phyloP scores from a whole-genome alignment of 2,329 filamentous ascomycete species.

The Xylariaceae sp. region DNA sequence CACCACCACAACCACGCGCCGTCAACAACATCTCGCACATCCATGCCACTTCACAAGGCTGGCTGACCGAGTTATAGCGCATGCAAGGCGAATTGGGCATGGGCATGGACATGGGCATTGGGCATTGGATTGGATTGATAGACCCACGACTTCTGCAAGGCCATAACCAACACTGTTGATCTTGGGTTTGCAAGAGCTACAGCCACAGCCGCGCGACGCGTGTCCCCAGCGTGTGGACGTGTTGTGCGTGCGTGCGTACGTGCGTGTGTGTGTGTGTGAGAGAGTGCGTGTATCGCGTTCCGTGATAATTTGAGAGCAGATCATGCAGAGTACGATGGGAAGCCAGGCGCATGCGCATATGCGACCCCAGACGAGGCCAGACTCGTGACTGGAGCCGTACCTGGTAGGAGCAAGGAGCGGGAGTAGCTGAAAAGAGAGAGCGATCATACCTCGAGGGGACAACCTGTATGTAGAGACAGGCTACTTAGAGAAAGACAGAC shows the following conservation, averaged over 20 bases:
- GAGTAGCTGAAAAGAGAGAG: background rate
- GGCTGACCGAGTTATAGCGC: constrained; percentile 4
- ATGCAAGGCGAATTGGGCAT: constrained; percentile 3
- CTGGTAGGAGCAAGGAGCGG: background rate
- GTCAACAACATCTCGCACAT: background rate
- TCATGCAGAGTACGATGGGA: constrained; percentile 15
- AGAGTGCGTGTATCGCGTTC: constrained; percentile 9
- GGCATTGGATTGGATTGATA: constrained; percentile 6
- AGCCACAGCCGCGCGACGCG: constrained; percentile 4
- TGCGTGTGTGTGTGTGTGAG: constrained; percentile 3
- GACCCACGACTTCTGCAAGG: constrained; percentile 10
- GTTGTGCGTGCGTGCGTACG: background rate
- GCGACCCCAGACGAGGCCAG: constrained; percentile 14
- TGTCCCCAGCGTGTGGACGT: background rate
- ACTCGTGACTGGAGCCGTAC: constrained; percentile 1
- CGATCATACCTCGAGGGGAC: constrained; percentile 11
- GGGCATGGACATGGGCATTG: too few species aligned
- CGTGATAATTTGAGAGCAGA: constrained; percentile 10
- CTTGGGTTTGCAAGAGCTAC: constrained; percentile 10
- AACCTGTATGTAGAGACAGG: constrained; percentile 1
- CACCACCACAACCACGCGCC: constrained; percentile 7
- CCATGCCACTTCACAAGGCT: constrained; percentile 13
- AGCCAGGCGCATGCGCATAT: constrained; percentile 19
- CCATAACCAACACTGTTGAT: constrained; percentile 10
- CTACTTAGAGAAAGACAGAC: background rate